Percentiles rank a stretch among this genome's conserved stretches.
These are phyloP conservation scores for Tieghemostelium lacteum DNA, from an alignment of 78 protist species.

Conservation along the genomic window DNA sequence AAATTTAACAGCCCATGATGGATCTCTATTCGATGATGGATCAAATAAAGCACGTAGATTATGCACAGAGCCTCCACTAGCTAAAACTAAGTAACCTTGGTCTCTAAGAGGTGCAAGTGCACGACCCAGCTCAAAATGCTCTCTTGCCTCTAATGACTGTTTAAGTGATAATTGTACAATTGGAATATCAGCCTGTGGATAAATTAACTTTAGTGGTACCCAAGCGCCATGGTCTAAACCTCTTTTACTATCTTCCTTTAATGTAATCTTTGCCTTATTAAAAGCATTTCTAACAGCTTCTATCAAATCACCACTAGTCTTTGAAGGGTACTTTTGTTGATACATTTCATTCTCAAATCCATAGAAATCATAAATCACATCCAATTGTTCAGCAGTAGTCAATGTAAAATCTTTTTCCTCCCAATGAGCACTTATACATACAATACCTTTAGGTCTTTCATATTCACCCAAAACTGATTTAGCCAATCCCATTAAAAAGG, in stretches of 20 bases:
- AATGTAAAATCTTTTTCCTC: constrained; percentile 46
- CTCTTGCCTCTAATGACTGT: constrained; percentile 17
- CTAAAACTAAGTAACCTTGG: constrained; percentile 56
- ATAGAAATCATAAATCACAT: constrained; percentile 68
- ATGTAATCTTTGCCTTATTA: background rate
- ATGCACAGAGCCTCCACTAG: constrained; percentile 80
- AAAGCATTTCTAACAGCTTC: constrained; percentile 53
- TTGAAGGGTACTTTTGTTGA: constrained; percentile 46
- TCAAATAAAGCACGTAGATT: constrained; percentile 36
- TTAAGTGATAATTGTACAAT: constrained; percentile 74
- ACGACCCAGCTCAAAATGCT: constrained; percentile 60
- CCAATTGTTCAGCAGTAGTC: background rate
- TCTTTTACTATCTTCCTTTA: constrained; percentile 18
- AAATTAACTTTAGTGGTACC: constrained; percentile 30
- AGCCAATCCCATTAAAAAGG: background rate
- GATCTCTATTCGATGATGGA: constrained; percentile 10
- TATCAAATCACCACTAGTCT: background rate
- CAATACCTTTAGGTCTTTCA: constrained; percentile 26
- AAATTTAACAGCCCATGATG: constrained; percentile 3
- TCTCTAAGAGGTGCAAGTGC: constrained; percentile 41
- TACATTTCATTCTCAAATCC: constrained; percentile 79
- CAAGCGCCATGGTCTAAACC: constrained; percentile 86
- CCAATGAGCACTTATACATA: constrained; percentile 72
- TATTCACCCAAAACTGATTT: background rate
- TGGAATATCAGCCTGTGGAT: constrained; percentile 85